These are phyloP conservation scores for Pseudonitzschia delicatissima DNA, from an alignment of 108 stramenopile genomes.

Conservation along the genomic window DNA sequence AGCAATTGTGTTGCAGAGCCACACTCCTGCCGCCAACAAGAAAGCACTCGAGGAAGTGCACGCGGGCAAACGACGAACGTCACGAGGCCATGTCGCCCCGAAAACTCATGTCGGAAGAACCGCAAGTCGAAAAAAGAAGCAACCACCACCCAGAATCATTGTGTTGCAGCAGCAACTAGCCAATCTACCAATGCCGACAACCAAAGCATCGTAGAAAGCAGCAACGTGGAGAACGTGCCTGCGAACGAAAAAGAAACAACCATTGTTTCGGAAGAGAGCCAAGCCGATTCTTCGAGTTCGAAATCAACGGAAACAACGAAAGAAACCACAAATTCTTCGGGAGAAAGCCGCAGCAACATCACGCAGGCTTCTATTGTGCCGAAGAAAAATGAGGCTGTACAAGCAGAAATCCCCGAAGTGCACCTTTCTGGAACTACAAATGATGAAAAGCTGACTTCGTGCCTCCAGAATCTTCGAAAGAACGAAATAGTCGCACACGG, in stretches of 20 bases:
- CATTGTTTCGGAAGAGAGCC: too few species aligned
- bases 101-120: neutral
- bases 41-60: neutral
- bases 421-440: conserved; percentile 8
- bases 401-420: conserved; percentile 7
- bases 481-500: conserved; percentile 2
- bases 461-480: conserved; percentile 19
- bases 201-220: too few species aligned
- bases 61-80: neutral
- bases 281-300: too few species aligned
- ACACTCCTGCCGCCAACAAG: conserved; percentile 4
- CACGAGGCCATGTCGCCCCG: neutral
- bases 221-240: neutral
- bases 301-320: too few species aligned
- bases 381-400: neutral
- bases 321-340: too few species aligned
- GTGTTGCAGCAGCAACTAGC: too few species aligned
- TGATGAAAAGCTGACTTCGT: conserved; percentile 23
- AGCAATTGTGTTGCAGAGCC: neutral
- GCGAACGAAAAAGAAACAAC: too few species aligned
- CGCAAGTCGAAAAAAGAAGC: neutral
- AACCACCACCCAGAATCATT: too few species aligned
- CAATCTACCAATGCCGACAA: too few species aligned
- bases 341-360: too few species aligned
- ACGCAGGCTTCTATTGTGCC: too few species aligned